Evolutionary conservation across 805 yeast species (phyloP).

Genomic region (Schwanniomyces yamadae): DNA sequence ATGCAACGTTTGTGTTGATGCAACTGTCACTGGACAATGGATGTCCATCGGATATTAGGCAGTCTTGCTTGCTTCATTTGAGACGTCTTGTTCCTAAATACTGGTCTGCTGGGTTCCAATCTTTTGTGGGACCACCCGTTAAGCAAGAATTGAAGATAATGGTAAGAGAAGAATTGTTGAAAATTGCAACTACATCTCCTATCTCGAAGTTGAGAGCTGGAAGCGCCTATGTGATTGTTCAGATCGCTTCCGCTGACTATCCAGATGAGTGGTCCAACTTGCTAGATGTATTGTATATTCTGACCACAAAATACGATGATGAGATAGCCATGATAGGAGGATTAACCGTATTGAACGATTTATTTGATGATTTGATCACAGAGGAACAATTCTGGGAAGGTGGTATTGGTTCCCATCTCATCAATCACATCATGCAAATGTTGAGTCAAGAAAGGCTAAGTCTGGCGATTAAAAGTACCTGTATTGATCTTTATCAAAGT

Average conservation of each 20-base stretch:
- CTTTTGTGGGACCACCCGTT: conserved; percentile 68
- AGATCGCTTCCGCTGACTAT: conserved; percentile 83
- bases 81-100: conserved; percentile 65
- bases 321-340: conserved; percentile 50
- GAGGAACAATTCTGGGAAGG: conserved; percentile 84
- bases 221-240: conserved; percentile 73
- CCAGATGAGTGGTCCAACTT: conserved; percentile 96
- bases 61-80: conserved; percentile 63
- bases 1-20: conserved; percentile 42
- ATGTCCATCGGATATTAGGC: conserved; percentile 44
- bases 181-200: conserved; percentile 40
- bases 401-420: conserved; percentile 58
- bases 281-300: conserved; percentile 45
- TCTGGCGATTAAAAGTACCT: conserved; percentile 45
- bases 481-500: conserved; percentile 51
- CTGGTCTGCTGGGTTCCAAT: conserved; percentile 84
- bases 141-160: conserved; percentile 48
- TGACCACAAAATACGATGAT: conserved; percentile 31
- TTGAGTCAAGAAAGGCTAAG: conserved; percentile 27
- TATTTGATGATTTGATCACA: conserved; percentile 81
- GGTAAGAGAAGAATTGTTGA: conserved; percentile 52
- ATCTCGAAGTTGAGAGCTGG: conserved; percentile 63
- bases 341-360: conserved; percentile 62
- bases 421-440: conserved; percentile 48
- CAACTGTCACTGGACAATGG: conserved; percentile 35